These are phyloP conservation scores for Diaporthe australafricana DNA, from an alignment of 2,329 filamentous ascomycete species.

Conservation along the genomic window DNA sequence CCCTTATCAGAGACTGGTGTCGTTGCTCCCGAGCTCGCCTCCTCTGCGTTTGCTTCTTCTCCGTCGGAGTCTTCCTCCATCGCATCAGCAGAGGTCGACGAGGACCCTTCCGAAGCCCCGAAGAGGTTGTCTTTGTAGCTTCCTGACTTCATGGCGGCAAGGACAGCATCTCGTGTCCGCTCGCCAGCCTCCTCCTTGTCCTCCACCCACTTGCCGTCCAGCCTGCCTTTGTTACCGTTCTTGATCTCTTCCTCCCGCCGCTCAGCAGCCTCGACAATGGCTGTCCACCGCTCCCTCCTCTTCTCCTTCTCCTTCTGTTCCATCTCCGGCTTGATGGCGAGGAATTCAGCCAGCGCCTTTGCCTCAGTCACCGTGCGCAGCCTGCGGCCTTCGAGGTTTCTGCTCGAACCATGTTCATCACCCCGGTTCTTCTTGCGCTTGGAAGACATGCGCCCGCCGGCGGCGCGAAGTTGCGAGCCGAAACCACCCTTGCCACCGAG, in stretches of 20 bases:
- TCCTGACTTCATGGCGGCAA: conserved; percentile 75
- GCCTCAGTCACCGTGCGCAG: conserved; percentile 94
- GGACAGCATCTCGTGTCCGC: conserved; percentile 81
- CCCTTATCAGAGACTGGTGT: conserved; percentile 60
- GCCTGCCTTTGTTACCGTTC: conserved; percentile 75
- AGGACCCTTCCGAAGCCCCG: conserved; percentile 62
- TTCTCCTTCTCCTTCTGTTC: conserved; percentile 93
- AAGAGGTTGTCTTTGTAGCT: conserved; percentile 71
- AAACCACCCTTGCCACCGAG: conserved; percentile 98
- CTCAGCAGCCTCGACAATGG: conserved; percentile 88
- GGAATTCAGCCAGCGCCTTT: conserved; percentile 93
- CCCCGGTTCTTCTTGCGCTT: conserved; percentile 85
- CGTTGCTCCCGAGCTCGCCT: conserved; percentile 59
- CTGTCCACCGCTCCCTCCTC: conserved; percentile 85
- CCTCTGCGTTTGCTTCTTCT: conserved; percentile 50
- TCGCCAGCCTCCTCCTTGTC: conserved; percentile 91
- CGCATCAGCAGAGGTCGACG: conserved; percentile 47
- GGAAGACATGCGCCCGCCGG: conserved; percentile 98
- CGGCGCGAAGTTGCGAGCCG: conserved; percentile 94
- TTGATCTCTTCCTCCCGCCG: conserved; percentile 85
- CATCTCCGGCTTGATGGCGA: conserved; percentile 97
- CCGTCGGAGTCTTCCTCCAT: conserved; percentile 48
- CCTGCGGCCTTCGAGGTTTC: conserved; percentile 91
- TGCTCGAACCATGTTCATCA: conserved; percentile 89
- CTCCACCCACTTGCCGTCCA: conserved; percentile 95